Evolutionary conservation across 192 early-diverging fungal species (phyloP).

Genomic region (Umbelopsis ramanniana): DNA sequence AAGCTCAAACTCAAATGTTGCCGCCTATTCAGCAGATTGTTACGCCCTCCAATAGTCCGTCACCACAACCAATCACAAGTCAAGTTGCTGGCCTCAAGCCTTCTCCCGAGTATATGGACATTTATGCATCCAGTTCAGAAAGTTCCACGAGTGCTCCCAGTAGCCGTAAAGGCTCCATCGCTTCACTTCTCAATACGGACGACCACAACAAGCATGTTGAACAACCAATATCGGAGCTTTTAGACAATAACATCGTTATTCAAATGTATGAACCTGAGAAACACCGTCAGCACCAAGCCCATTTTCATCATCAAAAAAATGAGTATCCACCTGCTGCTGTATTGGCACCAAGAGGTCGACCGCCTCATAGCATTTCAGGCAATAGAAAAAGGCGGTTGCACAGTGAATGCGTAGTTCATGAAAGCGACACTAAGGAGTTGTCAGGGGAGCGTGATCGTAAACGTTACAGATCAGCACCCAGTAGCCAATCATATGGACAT

Average conservation of each 20-base stretch:
- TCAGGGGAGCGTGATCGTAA: neutral
- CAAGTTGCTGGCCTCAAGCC: neutral
- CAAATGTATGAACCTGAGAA: conserved; percentile 23
- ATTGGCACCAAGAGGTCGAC: neutral
- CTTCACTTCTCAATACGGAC: conserved; percentile 35
- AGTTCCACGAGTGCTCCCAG: neutral
- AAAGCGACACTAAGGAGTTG: neutral
- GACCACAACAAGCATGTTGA: conserved; percentile 25
- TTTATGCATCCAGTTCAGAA: conserved; percentile 15
- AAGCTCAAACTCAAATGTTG: neutral
- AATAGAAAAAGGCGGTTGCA: conserved; percentile 18
- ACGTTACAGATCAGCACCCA: neutral
- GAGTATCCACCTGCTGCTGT: neutral
- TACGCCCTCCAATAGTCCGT: conserved; percentile 23
- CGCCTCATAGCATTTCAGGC: neutral
- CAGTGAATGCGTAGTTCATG: conserved; percentile 16
- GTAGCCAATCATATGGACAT: neutral
- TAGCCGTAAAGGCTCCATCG: conserved; percentile 37
- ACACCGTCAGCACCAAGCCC: conserved; percentile 17
- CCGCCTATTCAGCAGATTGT: conserved; percentile 23
- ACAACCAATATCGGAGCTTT: neutral
- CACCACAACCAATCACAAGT: conserved; percentile 12
- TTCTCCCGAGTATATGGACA: conserved; percentile 10
- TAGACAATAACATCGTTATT: neutral
- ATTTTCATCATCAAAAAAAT: conserved; percentile 2